These are phyloP conservation scores for Paramecium octaurelia DNA, from an alignment of 73 alveolate genomes.

Conservation along the genomic window DNA sequence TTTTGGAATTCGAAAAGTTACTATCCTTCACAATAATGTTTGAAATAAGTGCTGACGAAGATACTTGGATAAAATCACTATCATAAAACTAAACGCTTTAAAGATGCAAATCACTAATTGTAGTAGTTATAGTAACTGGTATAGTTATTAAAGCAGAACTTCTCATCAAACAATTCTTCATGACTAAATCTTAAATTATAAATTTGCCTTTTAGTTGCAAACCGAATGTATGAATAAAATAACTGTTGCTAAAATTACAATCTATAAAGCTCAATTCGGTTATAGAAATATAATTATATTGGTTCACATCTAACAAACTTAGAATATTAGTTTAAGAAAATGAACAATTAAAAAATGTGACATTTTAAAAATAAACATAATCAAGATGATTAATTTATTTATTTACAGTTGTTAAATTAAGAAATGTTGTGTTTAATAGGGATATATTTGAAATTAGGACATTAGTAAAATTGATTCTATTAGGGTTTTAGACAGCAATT, in stretches of 20 bases:
- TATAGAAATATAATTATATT: neutral
- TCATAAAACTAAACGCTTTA: neutral
- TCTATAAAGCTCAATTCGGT: neutral
- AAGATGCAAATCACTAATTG: neutral
- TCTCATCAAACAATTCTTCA: neutral
- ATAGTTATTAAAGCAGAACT: neutral
- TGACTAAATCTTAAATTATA: neutral
- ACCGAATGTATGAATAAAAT: neutral
- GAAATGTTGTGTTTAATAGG: neutral
- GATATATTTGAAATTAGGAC: neutral
- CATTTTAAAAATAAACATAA: neutral
- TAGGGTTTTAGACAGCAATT: neutral
- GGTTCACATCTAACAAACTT: neutral
- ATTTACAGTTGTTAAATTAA: neutral
- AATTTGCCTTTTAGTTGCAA: neutral
- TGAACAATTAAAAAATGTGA: neutral
- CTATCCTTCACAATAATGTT: neutral
- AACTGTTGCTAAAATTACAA: neutral
- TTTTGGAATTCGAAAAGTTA: neutral
- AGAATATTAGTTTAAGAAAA: neutral
- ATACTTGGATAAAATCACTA: neutral
- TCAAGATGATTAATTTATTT: neutral
- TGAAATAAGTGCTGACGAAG: neutral
- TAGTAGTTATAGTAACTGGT: neutral
- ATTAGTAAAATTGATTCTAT: neutral